These are phyloP conservation scores for Phaeosphaeriaceae sp. DNA, from an alignment of 2,329 filamentous ascomycete species.

Conservation along the genomic window DNA sequence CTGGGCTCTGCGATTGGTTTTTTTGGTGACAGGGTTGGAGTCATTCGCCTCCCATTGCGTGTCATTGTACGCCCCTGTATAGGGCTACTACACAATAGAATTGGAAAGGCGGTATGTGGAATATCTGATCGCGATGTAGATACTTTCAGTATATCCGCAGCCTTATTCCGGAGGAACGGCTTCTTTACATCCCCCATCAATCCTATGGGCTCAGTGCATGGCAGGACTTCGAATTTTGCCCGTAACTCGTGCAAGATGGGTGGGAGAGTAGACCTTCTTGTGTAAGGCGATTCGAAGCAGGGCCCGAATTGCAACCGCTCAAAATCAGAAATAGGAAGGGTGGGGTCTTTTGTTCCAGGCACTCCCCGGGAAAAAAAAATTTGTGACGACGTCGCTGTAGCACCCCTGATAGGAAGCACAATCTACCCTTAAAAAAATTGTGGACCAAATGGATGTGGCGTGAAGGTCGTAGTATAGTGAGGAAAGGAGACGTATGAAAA, in stretches of 20 bases:
- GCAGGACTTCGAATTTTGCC: not conserved
- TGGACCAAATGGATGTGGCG: not conserved
- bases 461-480: not conserved
- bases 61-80: too few relatives aligned
- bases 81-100: too few relatives aligned
- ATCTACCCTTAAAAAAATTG: not conserved
- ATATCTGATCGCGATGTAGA: too few relatives aligned
- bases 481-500: not conserved
- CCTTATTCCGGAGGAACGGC: too few relatives aligned
- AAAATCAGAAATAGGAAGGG: conserved; percentile 23
- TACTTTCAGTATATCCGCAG: too few relatives aligned
- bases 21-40: too few relatives aligned
- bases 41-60: too few relatives aligned
- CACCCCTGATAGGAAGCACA: conserved; percentile 32
- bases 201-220: too few relatives aligned
- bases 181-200: too few relatives aligned
- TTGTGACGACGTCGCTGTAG: conserved; percentile 54
- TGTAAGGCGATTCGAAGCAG: conserved; percentile 22
- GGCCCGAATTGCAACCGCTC: conserved; percentile 19
- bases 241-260: conserved; percentile 8
- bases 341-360: conserved; percentile 43
- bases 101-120: too few relatives aligned
- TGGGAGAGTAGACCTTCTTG: conserved; percentile 18
- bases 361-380: conserved; percentile 56
- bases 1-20: conserved; percentile 9